These are phyloP conservation scores for Zizania palustris DNA, from an alignment of 202 grass and related monocot genomes.

Conservation along the genomic window DNA sequence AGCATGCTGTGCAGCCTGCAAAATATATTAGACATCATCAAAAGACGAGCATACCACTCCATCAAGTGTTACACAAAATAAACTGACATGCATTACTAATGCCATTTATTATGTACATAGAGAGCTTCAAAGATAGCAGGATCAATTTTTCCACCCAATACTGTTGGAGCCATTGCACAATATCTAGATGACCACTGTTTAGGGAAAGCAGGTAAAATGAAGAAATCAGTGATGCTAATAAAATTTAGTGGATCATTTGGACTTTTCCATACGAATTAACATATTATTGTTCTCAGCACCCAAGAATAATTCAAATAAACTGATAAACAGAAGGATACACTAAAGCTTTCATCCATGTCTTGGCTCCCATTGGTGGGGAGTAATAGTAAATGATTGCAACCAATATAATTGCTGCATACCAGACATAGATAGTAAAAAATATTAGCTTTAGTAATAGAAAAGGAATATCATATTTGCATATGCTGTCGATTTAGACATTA, in stretches of 20 bases:
- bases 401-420: conserved; percentile 79
- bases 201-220: conserved; percentile 47
- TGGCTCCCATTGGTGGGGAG: conserved; percentile 70
- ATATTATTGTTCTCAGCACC: not conserved
- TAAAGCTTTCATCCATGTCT: conserved; percentile 83
- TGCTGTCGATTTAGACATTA: conserved; percentile 26
- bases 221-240: conserved; percentile 8
- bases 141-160: conserved; percentile 87
- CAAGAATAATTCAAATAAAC: conserved; percentile 23
- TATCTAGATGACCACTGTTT: conserved; percentile 64
- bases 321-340: conserved; percentile 68
- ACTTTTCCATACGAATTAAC: not conserved
- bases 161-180: conserved; percentile 77
- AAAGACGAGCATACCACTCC: conserved; percentile 4
- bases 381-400: conserved; percentile 93
- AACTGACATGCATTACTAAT: not conserved
- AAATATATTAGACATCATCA: conserved; percentile 34
- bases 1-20: conserved; percentile 87
- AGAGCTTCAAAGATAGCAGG: conserved; percentile 91
- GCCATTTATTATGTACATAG: conserved; percentile 62
- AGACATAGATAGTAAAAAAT: conserved; percentile 40
- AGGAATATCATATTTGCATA: conserved; percentile 7
- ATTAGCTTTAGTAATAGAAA: conserved; percentile 25
- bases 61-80: conserved; percentile 22
- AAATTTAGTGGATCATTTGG: conserved; percentile 14